Evolutionary conservation across 2,329 filamentous ascomycete genomes (phyloP).

Genomic region (Neofusicoccum kwambonambiense): DNA sequence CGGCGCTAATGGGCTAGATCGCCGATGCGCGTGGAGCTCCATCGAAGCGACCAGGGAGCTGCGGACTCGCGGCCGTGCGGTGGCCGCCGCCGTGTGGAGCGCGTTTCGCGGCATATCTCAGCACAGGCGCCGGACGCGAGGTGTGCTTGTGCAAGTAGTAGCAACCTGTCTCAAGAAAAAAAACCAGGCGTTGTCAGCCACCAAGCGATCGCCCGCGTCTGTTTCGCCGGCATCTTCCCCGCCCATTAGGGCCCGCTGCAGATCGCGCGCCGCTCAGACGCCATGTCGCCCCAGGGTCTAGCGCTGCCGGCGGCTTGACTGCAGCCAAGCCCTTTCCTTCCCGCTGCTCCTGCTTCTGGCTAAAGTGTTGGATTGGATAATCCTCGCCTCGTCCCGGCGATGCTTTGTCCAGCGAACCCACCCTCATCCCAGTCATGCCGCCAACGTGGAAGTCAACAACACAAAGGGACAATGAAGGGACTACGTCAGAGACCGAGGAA

Average conservation of each 20-base stretch:
- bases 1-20: constrained; percentile 1
- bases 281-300: not conserved
- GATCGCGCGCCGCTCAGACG: not conserved
- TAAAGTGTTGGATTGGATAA: not conserved
- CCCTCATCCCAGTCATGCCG: not conserved
- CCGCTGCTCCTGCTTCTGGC: no score
- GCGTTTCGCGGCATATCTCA: not conserved
- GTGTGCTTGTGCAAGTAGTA: no score
- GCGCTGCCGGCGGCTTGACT: not conserved
- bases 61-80: not conserved
- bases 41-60: not conserved
- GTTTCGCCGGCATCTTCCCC: not conserved
- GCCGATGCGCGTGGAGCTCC: constrained; percentile 11
- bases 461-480: not conserved
- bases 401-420: not conserved
- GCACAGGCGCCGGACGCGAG: not conserved
- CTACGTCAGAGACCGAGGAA: not conserved
- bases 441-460: not conserved
- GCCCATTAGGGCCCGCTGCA: not conserved
- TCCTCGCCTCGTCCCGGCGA: not conserved
- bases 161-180: not conserved
- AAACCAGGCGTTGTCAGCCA: not conserved
- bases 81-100: not conserved
- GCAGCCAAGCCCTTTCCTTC: not conserved
- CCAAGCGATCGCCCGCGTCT: not conserved